These are phyloP conservation scores for Paracoccidioides lutzii DNA, from an alignment of 2,329 filamentous ascomycete genomes.

Conservation along the genomic window DNA sequence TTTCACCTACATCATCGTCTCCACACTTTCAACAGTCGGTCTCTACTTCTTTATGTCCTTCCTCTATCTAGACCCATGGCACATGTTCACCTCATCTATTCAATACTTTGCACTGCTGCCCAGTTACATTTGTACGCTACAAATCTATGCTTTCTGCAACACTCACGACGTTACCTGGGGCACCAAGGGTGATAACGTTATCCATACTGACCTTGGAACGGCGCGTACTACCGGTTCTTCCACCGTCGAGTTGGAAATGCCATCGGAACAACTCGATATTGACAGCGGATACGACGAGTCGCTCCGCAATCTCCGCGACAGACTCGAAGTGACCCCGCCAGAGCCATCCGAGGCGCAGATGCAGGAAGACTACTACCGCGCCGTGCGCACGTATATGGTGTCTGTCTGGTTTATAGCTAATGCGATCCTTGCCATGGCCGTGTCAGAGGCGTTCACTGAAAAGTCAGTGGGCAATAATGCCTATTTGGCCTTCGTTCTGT, in stretches of 20 bases:
- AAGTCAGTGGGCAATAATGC: conserved; percentile 65
- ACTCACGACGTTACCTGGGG: conserved; percentile 98
- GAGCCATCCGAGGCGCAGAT: conserved; percentile 60
- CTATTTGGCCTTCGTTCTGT: conserved; percentile 87
- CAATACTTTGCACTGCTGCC: conserved; percentile 93
- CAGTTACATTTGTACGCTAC: conserved; percentile 88
- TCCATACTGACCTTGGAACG: conserved; percentile 80
- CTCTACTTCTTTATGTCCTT: conserved; percentile 95
- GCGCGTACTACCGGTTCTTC: conserved; percentile 63
- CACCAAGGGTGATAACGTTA: conserved; percentile 94
- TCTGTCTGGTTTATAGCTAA: conserved; percentile 89
- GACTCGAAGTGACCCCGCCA: conserved; percentile 62
- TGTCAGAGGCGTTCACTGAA: conserved; percentile 70
- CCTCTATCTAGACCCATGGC: conserved; percentile 95
- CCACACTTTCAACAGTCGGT: conserved; percentile 74
- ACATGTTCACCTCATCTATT: conserved; percentile 84
- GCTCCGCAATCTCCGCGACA: conserved; percentile 84
- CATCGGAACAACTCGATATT: conserved; percentile 92
- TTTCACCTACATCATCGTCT: conserved; percentile 90
- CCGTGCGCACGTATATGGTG: conserved; percentile 95
- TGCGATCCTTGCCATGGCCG: conserved; percentile 82
- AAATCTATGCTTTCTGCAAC: conserved; percentile 98
- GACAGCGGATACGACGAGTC: conserved; percentile 96
- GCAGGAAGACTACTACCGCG: conserved; percentile 98
- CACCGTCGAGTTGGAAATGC: conserved; percentile 93